Percentiles rank a stretch among this genome's conserved stretches.
Evolutionary conservation across 2,329 filamentous ascomycete genomes (phyloP).

Genomic region (Sporothrix luriei): DNA sequence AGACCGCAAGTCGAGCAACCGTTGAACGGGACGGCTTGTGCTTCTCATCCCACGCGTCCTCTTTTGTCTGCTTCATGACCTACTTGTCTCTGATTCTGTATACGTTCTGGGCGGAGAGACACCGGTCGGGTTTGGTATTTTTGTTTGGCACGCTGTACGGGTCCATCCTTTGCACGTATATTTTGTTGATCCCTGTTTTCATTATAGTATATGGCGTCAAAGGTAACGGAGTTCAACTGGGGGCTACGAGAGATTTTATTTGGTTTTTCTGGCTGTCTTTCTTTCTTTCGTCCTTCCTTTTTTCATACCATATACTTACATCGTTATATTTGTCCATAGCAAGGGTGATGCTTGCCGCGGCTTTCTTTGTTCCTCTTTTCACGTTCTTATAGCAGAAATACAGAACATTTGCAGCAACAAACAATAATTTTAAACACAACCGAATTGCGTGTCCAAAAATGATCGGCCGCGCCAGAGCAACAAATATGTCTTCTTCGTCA

Average conservation of each 20-base stretch:
- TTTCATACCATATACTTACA: background rate
- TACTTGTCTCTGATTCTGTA: conserved; percentile 5
- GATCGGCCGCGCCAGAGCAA: background rate
- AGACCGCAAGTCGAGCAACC: conserved; percentile 55
- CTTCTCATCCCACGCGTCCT: background rate
- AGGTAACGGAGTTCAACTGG: background rate
- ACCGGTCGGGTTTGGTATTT: background rate
- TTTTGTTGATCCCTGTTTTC: background rate
- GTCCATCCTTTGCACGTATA: background rate
- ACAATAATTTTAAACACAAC: no score
- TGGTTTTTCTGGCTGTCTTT: conserved; percentile 5
- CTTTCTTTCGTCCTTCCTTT: background rate
- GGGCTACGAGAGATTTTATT: conserved; percentile 4
- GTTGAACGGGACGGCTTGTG: conserved; percentile 42
- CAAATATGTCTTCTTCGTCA: no score
- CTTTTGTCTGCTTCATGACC: conserved; percentile 14
- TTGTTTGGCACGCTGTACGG: background rate
- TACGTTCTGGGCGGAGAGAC: background rate
- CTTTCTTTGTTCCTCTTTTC: background rate
- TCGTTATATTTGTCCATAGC: background rate
- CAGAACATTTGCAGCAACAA: background rate
- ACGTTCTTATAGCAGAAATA: background rate
- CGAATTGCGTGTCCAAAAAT: background rate
- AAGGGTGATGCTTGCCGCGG: background rate
- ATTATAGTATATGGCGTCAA: conserved; percentile 4